Conservation (phyloP, 768 basidiomycete species). For the Suillus bovinus region DNA sequence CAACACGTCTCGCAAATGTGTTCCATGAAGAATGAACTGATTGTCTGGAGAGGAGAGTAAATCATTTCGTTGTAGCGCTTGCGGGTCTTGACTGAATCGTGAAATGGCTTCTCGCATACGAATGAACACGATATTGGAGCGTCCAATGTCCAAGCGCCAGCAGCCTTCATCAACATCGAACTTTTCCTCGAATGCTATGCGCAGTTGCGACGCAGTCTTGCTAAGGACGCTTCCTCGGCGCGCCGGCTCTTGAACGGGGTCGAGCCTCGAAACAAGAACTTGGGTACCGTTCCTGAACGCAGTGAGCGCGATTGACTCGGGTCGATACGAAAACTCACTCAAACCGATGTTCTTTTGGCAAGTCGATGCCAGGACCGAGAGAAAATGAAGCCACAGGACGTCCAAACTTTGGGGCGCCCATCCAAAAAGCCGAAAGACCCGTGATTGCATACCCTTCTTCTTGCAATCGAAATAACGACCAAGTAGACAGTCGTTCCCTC, state of each 20-base stretch:
- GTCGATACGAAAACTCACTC: constrained; percentile 47
- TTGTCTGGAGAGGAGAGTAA: constrained; percentile 30
- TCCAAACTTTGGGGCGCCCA: constrained; percentile 61
- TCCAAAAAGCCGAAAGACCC: constrained; percentile 66
- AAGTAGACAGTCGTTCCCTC: constrained; percentile 63
- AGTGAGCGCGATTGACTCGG: constrained; percentile 2
- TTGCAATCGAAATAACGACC: constrained; percentile 60
- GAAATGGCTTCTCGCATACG: constrained; percentile 71
- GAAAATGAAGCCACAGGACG: constrained; percentile 66
- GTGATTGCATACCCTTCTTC: constrained; percentile 76
- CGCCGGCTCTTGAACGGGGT: constrained; percentile 60
- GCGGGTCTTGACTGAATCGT: constrained; percentile 55
- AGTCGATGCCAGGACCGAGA: constrained; percentile 58
- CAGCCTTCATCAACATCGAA: constrained; percentile 44
- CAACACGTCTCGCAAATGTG: constrained; percentile 69
- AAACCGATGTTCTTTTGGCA: constrained; percentile 70
- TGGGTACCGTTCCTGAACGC: constrained; percentile 65
- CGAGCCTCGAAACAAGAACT: constrained; percentile 60
- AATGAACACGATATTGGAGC: constrained; percentile 61
- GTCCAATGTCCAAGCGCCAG: constrained; percentile 75
- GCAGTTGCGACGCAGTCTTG: constrained; percentile 50
- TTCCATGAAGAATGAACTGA: constrained; percentile 66
- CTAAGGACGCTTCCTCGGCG: constrained; percentile 57
- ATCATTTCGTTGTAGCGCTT: constrained; percentile 32
- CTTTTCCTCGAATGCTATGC: constrained; percentile 55